phyloP scores from a whole-genome alignment of 306 rosid species.

The Mucuna pruriens region DNA sequence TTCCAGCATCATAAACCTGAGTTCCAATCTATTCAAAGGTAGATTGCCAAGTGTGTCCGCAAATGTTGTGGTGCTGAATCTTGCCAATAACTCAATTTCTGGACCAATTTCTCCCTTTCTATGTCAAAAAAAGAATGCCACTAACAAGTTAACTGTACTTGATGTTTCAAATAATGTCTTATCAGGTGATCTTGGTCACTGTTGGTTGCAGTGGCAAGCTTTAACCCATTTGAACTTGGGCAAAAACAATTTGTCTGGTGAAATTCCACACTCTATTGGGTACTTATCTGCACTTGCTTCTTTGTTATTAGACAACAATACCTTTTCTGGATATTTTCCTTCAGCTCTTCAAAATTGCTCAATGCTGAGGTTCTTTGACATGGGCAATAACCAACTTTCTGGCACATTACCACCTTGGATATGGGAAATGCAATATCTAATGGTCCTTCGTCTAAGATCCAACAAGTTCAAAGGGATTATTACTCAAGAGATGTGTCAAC shows the following conservation, averaged over 20 bases:
- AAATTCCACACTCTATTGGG: conserved; percentile 36
- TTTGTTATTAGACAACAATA: conserved; percentile 33
- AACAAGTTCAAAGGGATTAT: conserved; percentile 34
- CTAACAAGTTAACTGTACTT: conserved; percentile 30
- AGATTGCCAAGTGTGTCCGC: conserved; percentile 34
- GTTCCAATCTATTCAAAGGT: conserved; percentile 38
- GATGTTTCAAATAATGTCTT: conserved; percentile 39
- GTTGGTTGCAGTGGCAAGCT: conserved; percentile 48
- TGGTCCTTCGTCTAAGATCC: conserved; percentile 46
- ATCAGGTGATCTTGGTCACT: conserved; percentile 35
- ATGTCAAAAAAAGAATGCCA: conserved; percentile 16
- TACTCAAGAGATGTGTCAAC: conserved; percentile 33
- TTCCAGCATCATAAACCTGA: conserved; percentile 34
- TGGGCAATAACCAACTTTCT: conserved; percentile 45
- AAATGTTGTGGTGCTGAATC: conserved; percentile 29
- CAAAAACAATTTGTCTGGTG: conserved; percentile 38
- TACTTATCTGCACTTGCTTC: conserved; percentile 28
- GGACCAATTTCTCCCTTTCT: conserved; percentile 37
- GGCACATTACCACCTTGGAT: conserved; percentile 39
- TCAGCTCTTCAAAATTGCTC: conserved; percentile 37
- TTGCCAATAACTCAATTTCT: conserved; percentile 41
- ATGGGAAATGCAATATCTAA: conserved; percentile 44
- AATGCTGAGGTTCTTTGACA: conserved; percentile 37
- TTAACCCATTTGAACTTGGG: conserved; percentile 47
- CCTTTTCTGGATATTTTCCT: conserved; percentile 29